Percentiles rank a stretch among this genome's conserved stretches.
Conservation (phyloP, 768 basidiomycete genomes). For the Candolleomyces eurysporus region DNA sequence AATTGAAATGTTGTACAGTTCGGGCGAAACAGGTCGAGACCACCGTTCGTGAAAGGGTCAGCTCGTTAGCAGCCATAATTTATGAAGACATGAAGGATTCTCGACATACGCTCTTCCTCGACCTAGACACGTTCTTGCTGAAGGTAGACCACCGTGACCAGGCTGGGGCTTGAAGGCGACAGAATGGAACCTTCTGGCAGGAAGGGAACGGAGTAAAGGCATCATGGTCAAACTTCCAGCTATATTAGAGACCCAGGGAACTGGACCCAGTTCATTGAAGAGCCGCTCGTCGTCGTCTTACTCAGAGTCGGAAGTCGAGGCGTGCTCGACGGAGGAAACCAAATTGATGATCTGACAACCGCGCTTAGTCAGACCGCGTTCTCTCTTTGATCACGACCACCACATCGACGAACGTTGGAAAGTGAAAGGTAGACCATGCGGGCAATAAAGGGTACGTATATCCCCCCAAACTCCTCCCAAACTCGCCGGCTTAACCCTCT, state of each 20-base stretch:
- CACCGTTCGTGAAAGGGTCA: too few species aligned
- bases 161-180: too few species aligned
- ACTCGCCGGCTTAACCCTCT: neutral
- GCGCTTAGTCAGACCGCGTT: slow-evolving; percentile 2
- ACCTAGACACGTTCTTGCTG: too few species aligned
- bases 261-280: too few species aligned
- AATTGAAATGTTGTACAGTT: neutral
- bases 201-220: too few species aligned
- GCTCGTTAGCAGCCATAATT: too few species aligned
- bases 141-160: too few species aligned
- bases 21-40: neutral
- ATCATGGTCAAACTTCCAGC: too few species aligned
- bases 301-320: neutral
- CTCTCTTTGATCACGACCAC: slow-evolving; percentile 3
- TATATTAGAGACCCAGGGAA: too few species aligned
- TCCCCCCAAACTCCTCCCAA: neutral
- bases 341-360: neutral
- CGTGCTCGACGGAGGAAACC: neutral
- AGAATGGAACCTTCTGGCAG: too few species aligned
- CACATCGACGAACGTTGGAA: neutral
- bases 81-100: too few species aligned
- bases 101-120: too few species aligned
- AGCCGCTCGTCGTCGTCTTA: neutral
- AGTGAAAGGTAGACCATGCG: slow-evolving; percentile 39
- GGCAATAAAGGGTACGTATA: slow-evolving; percentile 56